Conservation (phyloP, 371 early-diverging fungal genomes). For the Mortierella sp. region DNA sequence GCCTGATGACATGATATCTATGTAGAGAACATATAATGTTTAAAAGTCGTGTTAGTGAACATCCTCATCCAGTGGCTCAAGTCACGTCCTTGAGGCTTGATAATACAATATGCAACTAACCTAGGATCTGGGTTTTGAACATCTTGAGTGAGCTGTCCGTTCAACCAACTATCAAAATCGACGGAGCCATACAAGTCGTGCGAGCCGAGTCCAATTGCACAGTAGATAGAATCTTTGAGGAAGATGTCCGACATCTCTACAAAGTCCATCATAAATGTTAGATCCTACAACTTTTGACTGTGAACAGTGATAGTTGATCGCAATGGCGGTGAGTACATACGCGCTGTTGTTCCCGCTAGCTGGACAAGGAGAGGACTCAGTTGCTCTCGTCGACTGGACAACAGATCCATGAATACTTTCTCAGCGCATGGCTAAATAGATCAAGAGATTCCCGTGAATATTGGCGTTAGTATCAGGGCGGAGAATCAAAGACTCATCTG, state of each 20-base stretch:
- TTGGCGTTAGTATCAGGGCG: not conserved
- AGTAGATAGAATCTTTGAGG: conserved; percentile 86
- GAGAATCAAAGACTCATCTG: no score
- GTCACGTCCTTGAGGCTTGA: not conserved
- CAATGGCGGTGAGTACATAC: conserved; percentile 53
- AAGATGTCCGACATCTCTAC: conserved; percentile 65
- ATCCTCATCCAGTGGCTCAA: not conserved
- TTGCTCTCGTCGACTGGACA: conserved; percentile 70
- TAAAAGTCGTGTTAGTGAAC: not conserved
- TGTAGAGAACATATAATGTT: not conserved
- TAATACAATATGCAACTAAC: conserved; percentile 31
- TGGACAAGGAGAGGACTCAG: conserved; percentile 73
- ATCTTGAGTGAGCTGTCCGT: conserved; percentile 66
- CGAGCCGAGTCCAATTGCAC: conserved; percentile 83
- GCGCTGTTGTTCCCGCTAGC: conserved; percentile 68
- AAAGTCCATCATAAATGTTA: not conserved
- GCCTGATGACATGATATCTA: conserved; percentile 72
- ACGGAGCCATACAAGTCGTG: conserved; percentile 84
- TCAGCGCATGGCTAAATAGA: conserved; percentile 80
- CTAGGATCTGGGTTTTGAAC: conserved; percentile 59
- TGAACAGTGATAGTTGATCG: not conserved
- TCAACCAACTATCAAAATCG: conserved; percentile 85
- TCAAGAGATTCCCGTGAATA: not conserved
- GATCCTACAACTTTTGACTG: not conserved
- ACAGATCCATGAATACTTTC: conserved; percentile 81